Evolutionary conservation across 1,284 basidiomycete species (phyloP), one percentile per base, ranked within the genome.

Genomic region (Hortiboletus rubellus): DNA sequence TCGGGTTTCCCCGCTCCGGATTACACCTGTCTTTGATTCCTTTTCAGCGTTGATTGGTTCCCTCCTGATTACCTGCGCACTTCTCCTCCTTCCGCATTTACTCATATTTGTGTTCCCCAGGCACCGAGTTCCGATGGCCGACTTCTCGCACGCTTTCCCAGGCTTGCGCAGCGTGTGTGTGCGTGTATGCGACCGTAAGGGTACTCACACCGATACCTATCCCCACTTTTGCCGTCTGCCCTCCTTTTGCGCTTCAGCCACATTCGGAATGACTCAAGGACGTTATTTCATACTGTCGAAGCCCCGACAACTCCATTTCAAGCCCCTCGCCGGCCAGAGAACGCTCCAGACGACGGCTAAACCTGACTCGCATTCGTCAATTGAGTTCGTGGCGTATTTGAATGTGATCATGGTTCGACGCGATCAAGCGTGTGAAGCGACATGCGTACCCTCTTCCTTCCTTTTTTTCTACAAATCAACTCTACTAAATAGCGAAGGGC

Each of bases 51-150:
- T 24, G 33, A 55, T 55, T 41, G 17, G 50, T 48, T 44, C 51
- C 31, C 52, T 58, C 46, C 62, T 41, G 36, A 52, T 17, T 22
- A 14, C 47, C 36, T 51, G n/a, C 30, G 12, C 11, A 7, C 49
- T 48, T 54, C 33, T 49, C 36, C 8, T 17, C 36, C 27, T 38
- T 45, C 46, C 37, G 3, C 46, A 55, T 63, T 60, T 58, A 27
- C 42, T 54, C 52, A 31, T 65, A 50, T 63, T 52, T 46, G 50
- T 50, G 34, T 27, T 34, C 5, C 33, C 54, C 53, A 66, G 65
- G 65, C 58, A 69, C 65, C 56, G 60, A 63, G 60, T 58, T 54
- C 34, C 40, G 33, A 34, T 45, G 52, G 22, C 22, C 53, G 18
- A 46, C 24, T 56, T 43, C 22, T 34, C 27, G 14, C 33, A n/a